Percentiles rank a stretch among this genome's conserved stretches.
These are phyloP conservation scores for Polyporus tsugae DNA, from an alignment of 1,284 basidiomycete species.

Conservation along the genomic window DNA sequence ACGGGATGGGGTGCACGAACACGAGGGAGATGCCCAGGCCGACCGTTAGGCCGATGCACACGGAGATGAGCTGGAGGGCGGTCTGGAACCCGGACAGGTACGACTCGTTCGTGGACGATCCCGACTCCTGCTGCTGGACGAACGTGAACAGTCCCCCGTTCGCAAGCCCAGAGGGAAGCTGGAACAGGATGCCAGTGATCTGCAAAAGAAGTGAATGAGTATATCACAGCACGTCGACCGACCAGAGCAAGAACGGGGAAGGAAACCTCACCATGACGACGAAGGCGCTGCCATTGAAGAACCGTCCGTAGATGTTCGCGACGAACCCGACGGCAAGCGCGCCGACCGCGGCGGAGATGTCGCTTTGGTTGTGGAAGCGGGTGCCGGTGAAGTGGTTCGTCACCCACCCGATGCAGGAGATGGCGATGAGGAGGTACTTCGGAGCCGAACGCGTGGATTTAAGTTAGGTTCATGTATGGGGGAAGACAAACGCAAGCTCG, in stretches of 20 bases:
- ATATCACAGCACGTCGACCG: background rate
- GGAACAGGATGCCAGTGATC: constrained; percentile 87
- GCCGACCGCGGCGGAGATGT: constrained; percentile 79
- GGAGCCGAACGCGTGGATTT: constrained; percentile 22
- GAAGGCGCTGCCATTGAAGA: constrained; percentile 82
- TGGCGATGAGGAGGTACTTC: constrained; percentile 67
- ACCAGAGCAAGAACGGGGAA: constrained; percentile 7
- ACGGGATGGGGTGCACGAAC: constrained; percentile 66
- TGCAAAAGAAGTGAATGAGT: too few relatives aligned
- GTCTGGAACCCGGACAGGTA: constrained; percentile 76
- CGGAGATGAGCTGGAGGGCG: constrained; percentile 69
- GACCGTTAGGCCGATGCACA: constrained; percentile 74
- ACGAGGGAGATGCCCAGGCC: constrained; percentile 72
- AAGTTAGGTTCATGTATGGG: too few relatives aligned
- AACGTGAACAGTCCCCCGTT: constrained; percentile 87
- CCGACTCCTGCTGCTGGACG: constrained; percentile 62
- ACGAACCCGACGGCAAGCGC: constrained; percentile 87
- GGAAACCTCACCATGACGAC: constrained; percentile 69
- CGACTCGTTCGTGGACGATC: constrained; percentile 52
- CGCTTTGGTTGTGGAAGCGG: constrained; percentile 75
- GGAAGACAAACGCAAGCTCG: background rate
- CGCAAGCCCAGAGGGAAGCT: constrained; percentile 88
- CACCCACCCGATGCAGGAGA: constrained; percentile 82
- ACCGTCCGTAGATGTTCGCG: constrained; percentile 84
- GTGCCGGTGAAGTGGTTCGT: constrained; percentile 78